Conservation (phyloP, 106 monocot species). For the Dioscorea dumetorum region DNA sequence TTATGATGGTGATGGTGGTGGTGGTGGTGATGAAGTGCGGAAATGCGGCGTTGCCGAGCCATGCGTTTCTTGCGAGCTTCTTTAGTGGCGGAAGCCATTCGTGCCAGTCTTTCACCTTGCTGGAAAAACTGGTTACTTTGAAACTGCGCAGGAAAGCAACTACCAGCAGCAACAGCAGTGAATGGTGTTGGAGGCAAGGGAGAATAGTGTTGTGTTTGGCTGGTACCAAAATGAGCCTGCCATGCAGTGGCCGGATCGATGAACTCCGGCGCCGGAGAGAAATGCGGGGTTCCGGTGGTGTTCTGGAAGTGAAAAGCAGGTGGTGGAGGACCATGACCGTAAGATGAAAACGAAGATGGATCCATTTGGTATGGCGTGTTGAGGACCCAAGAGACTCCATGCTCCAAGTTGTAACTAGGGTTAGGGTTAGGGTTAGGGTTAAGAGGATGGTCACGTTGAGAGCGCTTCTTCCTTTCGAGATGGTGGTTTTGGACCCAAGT, state of each 20-base stretch:
- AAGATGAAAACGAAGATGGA: neutral
- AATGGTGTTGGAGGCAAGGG: neutral
- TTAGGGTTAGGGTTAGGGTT: conserved; percentile 29
- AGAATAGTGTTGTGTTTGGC: neutral
- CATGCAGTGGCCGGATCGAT: conserved; percentile 13
- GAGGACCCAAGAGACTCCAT: conserved; percentile 6
- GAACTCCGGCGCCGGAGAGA: conserved; percentile 19
- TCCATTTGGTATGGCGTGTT: neutral
- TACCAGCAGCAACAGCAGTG: neutral
- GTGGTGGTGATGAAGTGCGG: conserved; percentile 56
- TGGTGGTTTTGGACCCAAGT: conserved; percentile 92
- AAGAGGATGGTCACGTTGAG: neutral
- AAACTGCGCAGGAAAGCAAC: neutral
- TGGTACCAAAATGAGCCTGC: conserved; percentile 7
- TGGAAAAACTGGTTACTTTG: conserved; percentile 17
- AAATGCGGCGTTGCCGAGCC: conserved; percentile 69
- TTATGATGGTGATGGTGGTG: conserved; percentile 12
- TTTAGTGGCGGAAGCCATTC: conserved; percentile 50
- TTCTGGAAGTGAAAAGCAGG: conserved; percentile 8
- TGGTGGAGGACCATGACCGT: neutral
- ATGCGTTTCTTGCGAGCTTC: conserved; percentile 93
- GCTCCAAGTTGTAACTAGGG: neutral
- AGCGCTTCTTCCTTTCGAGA: conserved; percentile 40
- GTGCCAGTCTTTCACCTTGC: conserved; percentile 8
- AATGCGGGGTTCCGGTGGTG: conserved; percentile 18